Evolutionary conservation across 2,329 filamentous ascomycete species (phyloP).

Genomic region (Sclerotiophoma versabilis): DNA sequence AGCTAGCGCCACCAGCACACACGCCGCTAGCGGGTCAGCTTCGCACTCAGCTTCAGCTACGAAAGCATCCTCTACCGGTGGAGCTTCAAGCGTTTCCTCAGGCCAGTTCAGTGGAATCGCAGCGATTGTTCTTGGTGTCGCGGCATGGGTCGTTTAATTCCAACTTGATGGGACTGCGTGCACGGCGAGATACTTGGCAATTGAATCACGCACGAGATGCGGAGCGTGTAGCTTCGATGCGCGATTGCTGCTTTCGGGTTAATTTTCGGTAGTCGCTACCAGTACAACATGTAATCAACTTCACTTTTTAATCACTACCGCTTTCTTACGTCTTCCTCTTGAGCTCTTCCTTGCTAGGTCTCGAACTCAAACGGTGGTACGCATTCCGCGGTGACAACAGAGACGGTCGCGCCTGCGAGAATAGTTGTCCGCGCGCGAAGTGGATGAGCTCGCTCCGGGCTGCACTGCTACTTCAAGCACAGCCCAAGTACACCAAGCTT

Average conservation of each 20-base stretch:
- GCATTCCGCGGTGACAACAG: no score
- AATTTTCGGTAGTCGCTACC: background rate
- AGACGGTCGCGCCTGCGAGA: background rate
- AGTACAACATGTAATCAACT: background rate
- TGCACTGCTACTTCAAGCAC: background rate
- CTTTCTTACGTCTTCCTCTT: no score
- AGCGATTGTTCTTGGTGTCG: slow-evolving; percentile 11
- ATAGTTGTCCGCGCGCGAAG: background rate
- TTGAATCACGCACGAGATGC: background rate
- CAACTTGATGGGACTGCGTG: background rate
- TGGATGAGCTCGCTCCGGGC: no score
- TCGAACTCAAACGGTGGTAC: no score
- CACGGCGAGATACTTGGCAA: no score
- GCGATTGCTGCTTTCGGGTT: background rate
- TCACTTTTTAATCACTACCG: background rate
- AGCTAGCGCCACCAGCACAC: background rate
- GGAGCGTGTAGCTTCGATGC: background rate
- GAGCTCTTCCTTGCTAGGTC: background rate
- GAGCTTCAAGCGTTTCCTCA: background rate
- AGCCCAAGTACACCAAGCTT: slow-evolving; percentile 11
- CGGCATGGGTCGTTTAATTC: slow-evolving; percentile 16
- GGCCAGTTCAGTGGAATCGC: slow-evolving; percentile 2
- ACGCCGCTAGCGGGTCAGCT: background rate
- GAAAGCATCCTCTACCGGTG: background rate
- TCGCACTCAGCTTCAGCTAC: slow-evolving; percentile 3